Percentiles rank a stretch among this genome's conserved stretches.
These are phyloP conservation scores for Trichopus zeylanicus DNA, from an alignment of 116 monocot genomes.

Conservation along the genomic window DNA sequence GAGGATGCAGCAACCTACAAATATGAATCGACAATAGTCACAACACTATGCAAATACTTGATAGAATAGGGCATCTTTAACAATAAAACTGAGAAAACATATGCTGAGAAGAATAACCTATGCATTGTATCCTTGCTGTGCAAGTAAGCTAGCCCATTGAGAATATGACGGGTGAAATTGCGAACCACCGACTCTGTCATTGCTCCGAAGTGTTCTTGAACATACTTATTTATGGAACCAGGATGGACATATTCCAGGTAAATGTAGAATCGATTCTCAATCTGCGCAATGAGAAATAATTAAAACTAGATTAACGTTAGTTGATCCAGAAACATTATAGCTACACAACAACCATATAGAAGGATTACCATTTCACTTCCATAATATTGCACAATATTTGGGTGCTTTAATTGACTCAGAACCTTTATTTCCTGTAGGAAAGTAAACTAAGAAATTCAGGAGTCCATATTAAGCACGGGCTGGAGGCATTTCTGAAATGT, in stretches of 20 bases:
- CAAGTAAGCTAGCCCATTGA: constrained; percentile 77
- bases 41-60: not conserved
- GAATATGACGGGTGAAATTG: constrained; percentile 96
- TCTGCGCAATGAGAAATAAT: constrained; percentile 31
- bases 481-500: not conserved
- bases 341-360: constrained; percentile 5
- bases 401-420: constrained; percentile 92
- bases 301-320: not conserved
- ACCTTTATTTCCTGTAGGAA: constrained; percentile 92
- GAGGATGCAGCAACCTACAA: too few species aligned
- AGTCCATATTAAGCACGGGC: not conserved
- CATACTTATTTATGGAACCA: constrained; percentile 93
- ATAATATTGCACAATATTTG: constrained; percentile 92
- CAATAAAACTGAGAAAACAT: too few species aligned
- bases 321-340: not conserved
- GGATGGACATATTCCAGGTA: constrained; percentile 92
- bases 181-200: constrained; percentile 98
- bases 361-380: constrained; percentile 85
- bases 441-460: too few species aligned
- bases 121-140: constrained; percentile 80
- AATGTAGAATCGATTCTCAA: constrained; percentile 78
- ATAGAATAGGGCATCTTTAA: not conserved
- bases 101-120: constrained; percentile 42
- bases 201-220: constrained; percentile 64
- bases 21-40: too few species aligned